These are phyloP conservation scores for Pseudognaphalium luteoalbum DNA, from an alignment of 129 eudicot species.

Conservation along the genomic window DNA sequence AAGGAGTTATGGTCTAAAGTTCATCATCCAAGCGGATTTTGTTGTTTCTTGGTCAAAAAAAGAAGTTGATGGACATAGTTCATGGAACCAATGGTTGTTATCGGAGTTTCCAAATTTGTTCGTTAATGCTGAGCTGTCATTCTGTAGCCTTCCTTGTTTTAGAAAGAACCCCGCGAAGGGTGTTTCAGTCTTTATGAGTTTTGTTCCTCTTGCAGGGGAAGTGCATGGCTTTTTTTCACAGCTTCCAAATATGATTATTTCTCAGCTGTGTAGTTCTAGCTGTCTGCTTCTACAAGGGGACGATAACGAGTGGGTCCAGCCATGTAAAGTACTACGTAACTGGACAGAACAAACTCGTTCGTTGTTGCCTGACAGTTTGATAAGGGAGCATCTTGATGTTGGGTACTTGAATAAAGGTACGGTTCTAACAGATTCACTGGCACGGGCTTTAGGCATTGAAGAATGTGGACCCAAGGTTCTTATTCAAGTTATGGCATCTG, in stretches of 20 bases:
- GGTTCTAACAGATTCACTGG: slow-evolving; percentile 56
- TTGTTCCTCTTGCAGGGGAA: slow-evolving; percentile 74
- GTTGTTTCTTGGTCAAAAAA: slow-evolving; percentile 80
- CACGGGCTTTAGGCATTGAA: slow-evolving; percentile 62
- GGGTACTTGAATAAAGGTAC: slow-evolving; percentile 65
- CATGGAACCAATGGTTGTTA: slow-evolving; percentile 80
- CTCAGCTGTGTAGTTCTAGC: slow-evolving; percentile 55
- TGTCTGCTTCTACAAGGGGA: slow-evolving; percentile 68
- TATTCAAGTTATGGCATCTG: slow-evolving; percentile 46
- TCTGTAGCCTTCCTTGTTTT: slow-evolving; percentile 68
- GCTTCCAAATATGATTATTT: slow-evolving; percentile 68
- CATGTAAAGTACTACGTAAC: slow-evolving; percentile 58
- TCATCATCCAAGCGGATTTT: slow-evolving; percentile 84
- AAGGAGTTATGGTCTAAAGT: slow-evolving; percentile 69
- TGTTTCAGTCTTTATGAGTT: slow-evolving; percentile 68
- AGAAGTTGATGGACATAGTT: slow-evolving; percentile 78
- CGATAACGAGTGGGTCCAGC: slow-evolving; percentile 64
- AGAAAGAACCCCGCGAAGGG: slow-evolving; percentile 56
- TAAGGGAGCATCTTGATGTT: slow-evolving; percentile 66
- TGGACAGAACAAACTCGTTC: slow-evolving; percentile 63
- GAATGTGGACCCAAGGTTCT: slow-evolving; percentile 68
- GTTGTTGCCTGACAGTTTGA: slow-evolving; percentile 56
- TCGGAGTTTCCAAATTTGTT: slow-evolving; percentile 74
- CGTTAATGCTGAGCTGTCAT: slow-evolving; percentile 55
- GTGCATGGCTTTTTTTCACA: slow-evolving; percentile 75